A percentile compares a stretch with the other conserved stretches of the same genome.
phyloP scores from a whole-genome alignment of 139 green algal species.

The Microglena sp. region DNA sequence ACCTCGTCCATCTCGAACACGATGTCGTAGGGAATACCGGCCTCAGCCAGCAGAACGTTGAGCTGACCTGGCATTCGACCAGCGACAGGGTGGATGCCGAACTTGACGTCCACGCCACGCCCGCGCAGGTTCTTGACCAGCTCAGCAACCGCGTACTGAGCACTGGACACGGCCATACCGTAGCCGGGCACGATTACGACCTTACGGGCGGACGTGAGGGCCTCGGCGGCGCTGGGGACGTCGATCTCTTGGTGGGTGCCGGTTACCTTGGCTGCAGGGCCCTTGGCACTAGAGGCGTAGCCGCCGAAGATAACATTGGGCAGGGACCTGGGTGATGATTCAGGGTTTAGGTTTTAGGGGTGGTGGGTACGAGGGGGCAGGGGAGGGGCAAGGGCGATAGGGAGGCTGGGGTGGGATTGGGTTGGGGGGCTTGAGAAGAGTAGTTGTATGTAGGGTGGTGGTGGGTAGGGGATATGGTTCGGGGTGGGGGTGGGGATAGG shows the following conservation, averaged over 20 bases:
- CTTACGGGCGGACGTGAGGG: constrained; percentile 24
- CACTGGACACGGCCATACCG: constrained; percentile 75
- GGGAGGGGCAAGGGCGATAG: too few species aligned
- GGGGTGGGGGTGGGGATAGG: too few species aligned
- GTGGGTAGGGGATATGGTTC: too few species aligned
- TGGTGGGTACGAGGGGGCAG: too few species aligned
- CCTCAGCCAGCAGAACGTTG: constrained; percentile 90
- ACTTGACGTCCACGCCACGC: constrained; percentile 47
- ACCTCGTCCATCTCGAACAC: constrained; percentile 33
- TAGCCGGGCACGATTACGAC: constrained; percentile 86
- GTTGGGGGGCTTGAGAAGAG: too few species aligned
- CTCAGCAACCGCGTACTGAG: constrained; percentile 55
- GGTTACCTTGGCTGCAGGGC: neutral
- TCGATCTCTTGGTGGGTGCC: neutral
- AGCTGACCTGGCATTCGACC: constrained; percentile 87
- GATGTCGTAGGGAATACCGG: constrained; percentile 68
- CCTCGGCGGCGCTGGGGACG: constrained; percentile 10
- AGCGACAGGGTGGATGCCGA: constrained; percentile 78
- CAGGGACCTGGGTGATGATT: constrained; percentile 53
- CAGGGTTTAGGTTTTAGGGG: too few species aligned
- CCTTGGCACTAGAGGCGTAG: constrained; percentile 24
- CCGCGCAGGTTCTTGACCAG: constrained; percentile 44
- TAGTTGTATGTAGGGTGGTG: too few species aligned
- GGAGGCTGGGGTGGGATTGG: too few species aligned
- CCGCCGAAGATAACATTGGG: constrained; percentile 81